A percentile compares a stretch with the other conserved stretches of the same genome.
Evolutionary conservation across 148 eudicot genomes (phyloP).

Genomic region (Silene conica): DNA sequence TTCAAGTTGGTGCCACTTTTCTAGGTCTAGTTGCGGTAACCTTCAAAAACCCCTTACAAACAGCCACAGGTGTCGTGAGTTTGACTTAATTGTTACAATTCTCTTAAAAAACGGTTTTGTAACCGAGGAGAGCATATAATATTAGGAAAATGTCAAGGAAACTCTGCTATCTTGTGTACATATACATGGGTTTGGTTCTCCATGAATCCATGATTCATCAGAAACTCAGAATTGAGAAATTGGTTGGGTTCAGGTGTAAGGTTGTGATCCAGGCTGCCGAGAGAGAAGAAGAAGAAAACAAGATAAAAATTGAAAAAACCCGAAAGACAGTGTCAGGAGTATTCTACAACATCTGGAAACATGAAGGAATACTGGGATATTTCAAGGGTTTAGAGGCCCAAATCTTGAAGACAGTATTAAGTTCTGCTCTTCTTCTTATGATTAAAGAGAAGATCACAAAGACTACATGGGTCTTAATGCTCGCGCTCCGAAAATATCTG

Average conservation of each 20-base stretch:
- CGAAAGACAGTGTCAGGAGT: constrained; percentile 55
- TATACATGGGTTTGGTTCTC: background rate
- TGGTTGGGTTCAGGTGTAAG: constrained; percentile 57
- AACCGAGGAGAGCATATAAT: background rate
- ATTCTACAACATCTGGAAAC: constrained; percentile 58
- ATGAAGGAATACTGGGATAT: constrained; percentile 76
- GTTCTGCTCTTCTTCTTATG: constrained; percentile 94
- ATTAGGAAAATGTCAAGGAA: background rate
- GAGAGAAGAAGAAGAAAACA: constrained; percentile 46
- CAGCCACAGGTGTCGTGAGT: no score
- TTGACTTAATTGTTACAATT: no score
- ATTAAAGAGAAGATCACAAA: constrained; percentile 92
- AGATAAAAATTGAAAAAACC: constrained; percentile 27
- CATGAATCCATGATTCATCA: background rate
- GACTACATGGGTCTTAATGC: constrained; percentile 77
- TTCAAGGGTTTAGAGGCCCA: constrained; percentile 62
- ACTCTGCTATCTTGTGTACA: background rate
- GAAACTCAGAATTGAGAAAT: background rate
- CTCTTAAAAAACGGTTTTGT: background rate
- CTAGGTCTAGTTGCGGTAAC: no score
- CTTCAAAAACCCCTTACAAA: no score
- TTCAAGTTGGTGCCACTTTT: no score
- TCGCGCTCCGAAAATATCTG: constrained; percentile 58
- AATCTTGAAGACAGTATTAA: constrained; percentile 70
- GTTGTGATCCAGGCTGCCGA: constrained; percentile 87